phyloP scores from a whole-genome alignment of 2,329 filamentous ascomycete species.

The Tympanopsis confertula region DNA sequence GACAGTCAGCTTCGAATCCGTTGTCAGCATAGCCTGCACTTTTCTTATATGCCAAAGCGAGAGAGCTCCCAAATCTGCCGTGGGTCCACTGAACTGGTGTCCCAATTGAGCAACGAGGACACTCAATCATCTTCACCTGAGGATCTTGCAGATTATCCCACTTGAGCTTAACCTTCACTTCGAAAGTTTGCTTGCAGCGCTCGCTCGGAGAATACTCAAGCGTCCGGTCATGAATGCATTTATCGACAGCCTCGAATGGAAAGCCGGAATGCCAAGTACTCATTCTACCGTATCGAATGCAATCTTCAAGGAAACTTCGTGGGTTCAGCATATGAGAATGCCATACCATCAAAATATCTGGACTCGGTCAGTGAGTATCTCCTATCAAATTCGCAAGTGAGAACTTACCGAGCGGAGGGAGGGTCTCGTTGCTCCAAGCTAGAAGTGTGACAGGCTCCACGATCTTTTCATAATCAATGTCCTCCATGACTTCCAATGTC shows the following conservation, averaged over 20 bases:
- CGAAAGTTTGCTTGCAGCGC: constrained; percentile 33
- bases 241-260: constrained; percentile 51
- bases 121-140: constrained; percentile 33
- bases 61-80: constrained; percentile 20
- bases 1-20: not conserved
- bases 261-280: constrained; percentile 50
- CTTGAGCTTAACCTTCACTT: constrained; percentile 27
- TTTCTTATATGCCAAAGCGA: constrained; percentile 11
- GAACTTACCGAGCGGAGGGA: constrained; percentile 46
- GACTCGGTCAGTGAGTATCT: constrained; percentile 9
- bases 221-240: constrained; percentile 40
- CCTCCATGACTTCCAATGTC: constrained; percentile 21
- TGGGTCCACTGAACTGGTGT: constrained; percentile 49
- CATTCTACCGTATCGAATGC: constrained; percentile 41
- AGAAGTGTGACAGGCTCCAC: constrained; percentile 12
- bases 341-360: constrained; percentile 70
- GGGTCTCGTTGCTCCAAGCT: constrained; percentile 23
- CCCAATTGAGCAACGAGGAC: constrained; percentile 35
- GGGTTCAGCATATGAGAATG: constrained; percentile 73
- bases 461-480: constrained; percentile 18
- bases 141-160: constrained; percentile 51
- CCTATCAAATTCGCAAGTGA: constrained; percentile 3
- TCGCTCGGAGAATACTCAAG: constrained; percentile 42
- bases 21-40: constrained; percentile 20
- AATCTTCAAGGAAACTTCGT: constrained; percentile 62